These are phyloP conservation scores for Hyphopichia fennica DNA, from an alignment of 1,139 yeast species.

Conservation along the genomic window DNA sequence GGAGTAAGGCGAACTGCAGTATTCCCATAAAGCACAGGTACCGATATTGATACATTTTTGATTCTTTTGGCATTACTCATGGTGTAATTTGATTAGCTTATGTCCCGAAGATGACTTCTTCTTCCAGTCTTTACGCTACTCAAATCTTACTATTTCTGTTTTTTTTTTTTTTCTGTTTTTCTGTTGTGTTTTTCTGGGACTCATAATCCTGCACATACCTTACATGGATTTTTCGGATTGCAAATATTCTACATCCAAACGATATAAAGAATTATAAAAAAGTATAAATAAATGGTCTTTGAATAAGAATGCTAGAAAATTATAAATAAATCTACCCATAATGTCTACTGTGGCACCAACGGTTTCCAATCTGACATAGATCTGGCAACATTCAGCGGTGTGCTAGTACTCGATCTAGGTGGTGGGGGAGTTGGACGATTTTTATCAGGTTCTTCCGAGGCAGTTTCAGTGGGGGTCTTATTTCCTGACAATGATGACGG, in stretches of 20 bases:
- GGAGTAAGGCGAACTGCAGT: slow-evolving; percentile 71
- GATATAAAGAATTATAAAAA: no score
- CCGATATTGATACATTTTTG: slow-evolving; percentile 73
- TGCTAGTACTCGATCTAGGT: slow-evolving; percentile 11
- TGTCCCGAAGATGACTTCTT: neutral
- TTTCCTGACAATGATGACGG: slow-evolving; percentile 27
- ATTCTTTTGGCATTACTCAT: slow-evolving; percentile 34
- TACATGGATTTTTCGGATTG: neutral
- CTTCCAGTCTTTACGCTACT: neutral
- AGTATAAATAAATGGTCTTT: neutral
- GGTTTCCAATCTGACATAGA: slow-evolving; percentile 61
- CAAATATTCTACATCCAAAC: neutral
- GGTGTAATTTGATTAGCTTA: neutral
- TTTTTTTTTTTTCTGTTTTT: neutral
- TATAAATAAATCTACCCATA: neutral
- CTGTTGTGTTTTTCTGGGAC: neutral
- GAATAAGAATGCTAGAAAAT: no score
- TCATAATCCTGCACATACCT: neutral
- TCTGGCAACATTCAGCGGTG: slow-evolving; percentile 10
- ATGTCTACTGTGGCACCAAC: slow-evolving; percentile 49
- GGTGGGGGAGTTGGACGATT: slow-evolving; percentile 30
- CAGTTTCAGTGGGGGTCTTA: slow-evolving; percentile 10
- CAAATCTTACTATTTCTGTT: neutral
- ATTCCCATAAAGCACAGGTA: slow-evolving; percentile 89
- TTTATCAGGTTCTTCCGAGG: slow-evolving; percentile 5